Percentiles rank a stretch among this genome's conserved stretches.
These are phyloP conservation scores for Candida gorgasii DNA, from an alignment of 805 yeast genomes.

Conservation along the genomic window DNA sequence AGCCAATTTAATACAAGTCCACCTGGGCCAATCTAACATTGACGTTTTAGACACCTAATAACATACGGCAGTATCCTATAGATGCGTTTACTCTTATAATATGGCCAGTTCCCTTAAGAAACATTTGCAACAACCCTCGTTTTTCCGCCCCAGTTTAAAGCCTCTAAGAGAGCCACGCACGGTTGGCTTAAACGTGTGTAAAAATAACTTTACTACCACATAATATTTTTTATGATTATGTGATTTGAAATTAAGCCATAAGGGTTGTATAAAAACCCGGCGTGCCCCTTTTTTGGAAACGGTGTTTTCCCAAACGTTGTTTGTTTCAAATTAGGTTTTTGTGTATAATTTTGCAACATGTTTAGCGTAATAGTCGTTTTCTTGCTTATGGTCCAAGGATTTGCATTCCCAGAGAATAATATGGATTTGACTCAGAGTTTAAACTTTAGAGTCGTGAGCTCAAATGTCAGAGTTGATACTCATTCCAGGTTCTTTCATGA, in stretches of 20 bases:
- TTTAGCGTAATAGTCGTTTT: not conserved
- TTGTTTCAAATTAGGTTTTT: not conserved
- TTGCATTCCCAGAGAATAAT: constrained; percentile 2
- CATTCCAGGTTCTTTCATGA: constrained; percentile 33
- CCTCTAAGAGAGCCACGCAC: not conserved
- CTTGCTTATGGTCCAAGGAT: not conserved
- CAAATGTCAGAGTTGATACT: constrained; percentile 46
- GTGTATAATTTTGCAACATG: not conserved
- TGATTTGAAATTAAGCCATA: not conserved
- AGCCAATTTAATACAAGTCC: too few species aligned
- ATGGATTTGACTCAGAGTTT: constrained; percentile 9
- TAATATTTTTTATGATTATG: not conserved
- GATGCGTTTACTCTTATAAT: too few species aligned
- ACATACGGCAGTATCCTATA: too few species aligned
- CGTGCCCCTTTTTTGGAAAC: too few species aligned
- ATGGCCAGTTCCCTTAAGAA: too few species aligned
- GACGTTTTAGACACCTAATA: too few species aligned
- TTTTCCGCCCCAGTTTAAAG: not conserved
- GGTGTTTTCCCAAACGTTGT: too few species aligned
- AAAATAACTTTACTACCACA: constrained; percentile 3
- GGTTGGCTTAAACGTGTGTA: constrained; percentile 1
- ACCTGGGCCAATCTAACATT: too few species aligned
- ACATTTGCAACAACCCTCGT: too few species aligned
- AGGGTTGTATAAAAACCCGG: not conserved
- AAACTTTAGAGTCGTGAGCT: constrained; percentile 27